phyloP scores from a whole-genome alignment of 2,329 filamentous ascomycete genomes.

The Didymella pomorum region DNA sequence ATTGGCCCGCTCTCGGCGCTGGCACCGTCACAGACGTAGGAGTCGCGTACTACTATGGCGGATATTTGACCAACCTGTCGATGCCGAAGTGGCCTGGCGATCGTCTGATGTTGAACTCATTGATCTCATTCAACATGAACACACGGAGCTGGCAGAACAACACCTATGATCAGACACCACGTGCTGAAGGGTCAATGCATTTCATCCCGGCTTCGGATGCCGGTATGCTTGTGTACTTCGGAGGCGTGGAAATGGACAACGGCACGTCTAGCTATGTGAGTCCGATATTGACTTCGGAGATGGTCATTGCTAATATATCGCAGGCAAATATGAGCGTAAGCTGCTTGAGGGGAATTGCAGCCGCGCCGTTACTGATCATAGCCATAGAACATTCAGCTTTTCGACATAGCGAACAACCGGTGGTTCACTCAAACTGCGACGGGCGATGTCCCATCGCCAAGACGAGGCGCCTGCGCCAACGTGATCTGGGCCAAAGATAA shows the following conservation, averaged over 20 bases:
- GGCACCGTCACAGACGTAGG: slow-evolving; percentile 25
- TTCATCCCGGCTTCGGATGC: slow-evolving; percentile 65
- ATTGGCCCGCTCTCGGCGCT: slow-evolving; percentile 29
- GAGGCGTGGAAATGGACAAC: slow-evolving; percentile 55
- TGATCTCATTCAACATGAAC: slow-evolving; percentile 55
- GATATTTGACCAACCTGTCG: slow-evolving; percentile 64
- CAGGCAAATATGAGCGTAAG: slow-evolving; percentile 34
- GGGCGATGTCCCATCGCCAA: slow-evolving; percentile 60
- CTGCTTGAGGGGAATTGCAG: neutral
- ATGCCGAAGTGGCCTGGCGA: slow-evolving; percentile 37
- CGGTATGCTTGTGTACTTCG: slow-evolving; percentile 67
- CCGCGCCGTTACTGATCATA: neutral
- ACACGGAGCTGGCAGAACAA: slow-evolving; percentile 59
- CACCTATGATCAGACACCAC: slow-evolving; percentile 57
- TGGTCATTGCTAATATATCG: slow-evolving; percentile 6
- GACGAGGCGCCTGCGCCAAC: slow-evolving; percentile 67
- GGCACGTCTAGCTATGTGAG: slow-evolving; percentile 17
- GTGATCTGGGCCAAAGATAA: slow-evolving; percentile 64
- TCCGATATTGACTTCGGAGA: neutral
- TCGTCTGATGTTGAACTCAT: slow-evolving; percentile 14
- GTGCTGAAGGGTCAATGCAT: slow-evolving; percentile 66
- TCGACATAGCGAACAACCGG: slow-evolving; percentile 64
- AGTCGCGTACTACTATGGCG: slow-evolving; percentile 65
- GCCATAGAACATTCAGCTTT: slow-evolving; percentile 57
- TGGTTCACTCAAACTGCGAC: slow-evolving; percentile 67